These are phyloP conservation scores for Herpetospermum pedunculosum DNA, from an alignment of 306 rosid species.

Conservation along the genomic window DNA sequence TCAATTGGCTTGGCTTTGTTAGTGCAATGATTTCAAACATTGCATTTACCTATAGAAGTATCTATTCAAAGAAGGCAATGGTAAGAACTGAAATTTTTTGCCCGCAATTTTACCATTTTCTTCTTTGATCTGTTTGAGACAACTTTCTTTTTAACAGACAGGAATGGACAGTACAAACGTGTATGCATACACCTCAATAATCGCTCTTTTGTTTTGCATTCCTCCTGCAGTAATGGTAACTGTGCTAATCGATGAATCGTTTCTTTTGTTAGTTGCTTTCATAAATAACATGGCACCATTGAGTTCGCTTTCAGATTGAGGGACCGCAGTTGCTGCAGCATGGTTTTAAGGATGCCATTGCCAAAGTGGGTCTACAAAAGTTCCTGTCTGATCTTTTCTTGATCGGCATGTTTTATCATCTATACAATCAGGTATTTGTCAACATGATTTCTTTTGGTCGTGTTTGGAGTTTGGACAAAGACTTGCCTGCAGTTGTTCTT, in stretches of 20 bases:
- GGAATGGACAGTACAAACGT: slow-evolving; percentile 74
- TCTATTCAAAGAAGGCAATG: slow-evolving; percentile 78
- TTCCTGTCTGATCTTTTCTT: slow-evolving; percentile 61
- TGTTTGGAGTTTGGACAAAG: background rate
- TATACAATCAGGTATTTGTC: slow-evolving; percentile 53
- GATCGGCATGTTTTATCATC: slow-evolving; percentile 69
- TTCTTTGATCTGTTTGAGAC: background rate
- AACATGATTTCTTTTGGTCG: background rate
- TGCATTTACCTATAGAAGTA: slow-evolving; percentile 84
- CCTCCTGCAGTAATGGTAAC: slow-evolving; percentile 65
- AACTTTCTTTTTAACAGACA: slow-evolving; percentile 28
- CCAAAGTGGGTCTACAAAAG: slow-evolving; percentile 51
- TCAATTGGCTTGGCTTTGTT: slow-evolving; percentile 81
- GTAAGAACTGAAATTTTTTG: slow-evolving; percentile 19
- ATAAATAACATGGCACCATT: background rate
- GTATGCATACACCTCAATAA: slow-evolving; percentile 63
- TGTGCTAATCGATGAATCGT: background rate
- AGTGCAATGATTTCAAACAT: slow-evolving; percentile 96
- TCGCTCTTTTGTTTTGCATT: slow-evolving; percentile 56
- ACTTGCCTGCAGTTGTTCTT: background rate
- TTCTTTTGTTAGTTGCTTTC: background rate
- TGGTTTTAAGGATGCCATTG: slow-evolving; percentile 58
- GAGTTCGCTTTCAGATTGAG: slow-evolving; percentile 46
- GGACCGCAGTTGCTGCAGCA: slow-evolving; percentile 55
- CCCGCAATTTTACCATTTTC: background rate